Conservation (phyloP, 371 early-diverging fungal species). For the Saksenaea oblongispora region DNA sequence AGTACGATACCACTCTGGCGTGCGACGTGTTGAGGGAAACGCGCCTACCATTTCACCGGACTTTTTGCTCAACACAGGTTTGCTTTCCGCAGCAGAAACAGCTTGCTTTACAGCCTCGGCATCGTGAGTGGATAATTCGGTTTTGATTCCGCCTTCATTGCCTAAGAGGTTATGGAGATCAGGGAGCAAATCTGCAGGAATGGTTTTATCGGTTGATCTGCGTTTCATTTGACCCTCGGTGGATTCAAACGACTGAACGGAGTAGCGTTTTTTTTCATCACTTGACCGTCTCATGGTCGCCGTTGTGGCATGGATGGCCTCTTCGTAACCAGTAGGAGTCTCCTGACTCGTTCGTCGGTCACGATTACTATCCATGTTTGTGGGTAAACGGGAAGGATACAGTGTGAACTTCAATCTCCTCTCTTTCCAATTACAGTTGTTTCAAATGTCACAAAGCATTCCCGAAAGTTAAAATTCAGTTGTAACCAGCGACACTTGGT, state of each 20-base stretch:
- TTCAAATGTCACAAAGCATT: no score
- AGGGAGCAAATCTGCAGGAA: constrained; percentile 26
- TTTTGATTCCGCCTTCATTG: constrained; percentile 23
- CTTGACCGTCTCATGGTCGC: background rate
- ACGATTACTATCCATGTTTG: background rate
- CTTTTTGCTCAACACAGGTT: constrained; percentile 21
- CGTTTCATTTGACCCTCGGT: background rate
- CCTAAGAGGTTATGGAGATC: constrained; percentile 20
- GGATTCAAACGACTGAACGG: background rate
- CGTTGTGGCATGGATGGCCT: background rate
- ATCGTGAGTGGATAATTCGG: constrained; percentile 41
- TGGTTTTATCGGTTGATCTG: constrained; percentile 16
- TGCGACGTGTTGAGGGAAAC: constrained; percentile 10
- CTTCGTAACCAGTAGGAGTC: background rate
- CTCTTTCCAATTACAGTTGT: no score
- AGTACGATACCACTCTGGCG: constrained; percentile 42
- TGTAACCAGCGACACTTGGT: no score
- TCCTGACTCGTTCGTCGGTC: background rate
- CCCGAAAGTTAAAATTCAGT: no score
- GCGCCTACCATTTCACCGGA: constrained; percentile 4
- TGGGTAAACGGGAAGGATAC: background rate
- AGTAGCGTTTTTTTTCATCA: background rate
- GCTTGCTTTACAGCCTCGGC: constrained; percentile 24
- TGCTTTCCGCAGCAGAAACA: constrained; percentile 33
- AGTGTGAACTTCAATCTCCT: no score